A percentile compares a stretch with the other conserved stretches of the same genome.
Conservation (phyloP, 23 red algal genomes). For the Chondrus crispus region DNA sequence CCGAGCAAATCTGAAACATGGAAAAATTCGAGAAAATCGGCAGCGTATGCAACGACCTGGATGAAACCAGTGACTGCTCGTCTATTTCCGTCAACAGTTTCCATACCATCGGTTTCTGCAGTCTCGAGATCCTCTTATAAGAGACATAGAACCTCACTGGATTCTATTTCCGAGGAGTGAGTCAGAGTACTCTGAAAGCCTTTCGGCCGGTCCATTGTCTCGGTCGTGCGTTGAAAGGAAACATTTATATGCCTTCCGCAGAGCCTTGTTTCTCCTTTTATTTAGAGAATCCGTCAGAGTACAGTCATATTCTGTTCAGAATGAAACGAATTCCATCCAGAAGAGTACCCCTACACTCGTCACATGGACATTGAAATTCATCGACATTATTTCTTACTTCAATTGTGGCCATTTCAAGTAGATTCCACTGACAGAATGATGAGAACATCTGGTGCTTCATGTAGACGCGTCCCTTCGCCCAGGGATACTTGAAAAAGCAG, state of each 20-base stretch:
- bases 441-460: too few relatives aligned
- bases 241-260: neutral
- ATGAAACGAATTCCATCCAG: neutral
- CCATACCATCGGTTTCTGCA: neutral
- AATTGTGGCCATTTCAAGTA: too few relatives aligned
- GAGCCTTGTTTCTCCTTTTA: neutral
- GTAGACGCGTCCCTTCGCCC: too few relatives aligned
- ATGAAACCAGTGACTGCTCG: neutral
- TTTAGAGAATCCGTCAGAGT: neutral
- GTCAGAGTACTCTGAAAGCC: neutral
- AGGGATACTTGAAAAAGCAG: too few relatives aligned
- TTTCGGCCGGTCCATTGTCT: too few relatives aligned
- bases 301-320: neutral
- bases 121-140: neutral
- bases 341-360: too few relatives aligned
- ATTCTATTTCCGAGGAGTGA: neutral
- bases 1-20: neutral
- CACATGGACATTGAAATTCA: too few relatives aligned
- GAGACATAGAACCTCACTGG: neutral
- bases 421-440: too few relatives aligned
- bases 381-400: too few relatives aligned
- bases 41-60: neutral
- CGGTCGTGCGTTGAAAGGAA: too few relatives aligned
- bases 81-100: neutral
- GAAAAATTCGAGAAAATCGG: neutral